Percentiles rank a stretch among this genome's conserved stretches.
Conservation (phyloP, 192 early-diverging fungal genomes). For the Entomortierella lignicola region DNA sequence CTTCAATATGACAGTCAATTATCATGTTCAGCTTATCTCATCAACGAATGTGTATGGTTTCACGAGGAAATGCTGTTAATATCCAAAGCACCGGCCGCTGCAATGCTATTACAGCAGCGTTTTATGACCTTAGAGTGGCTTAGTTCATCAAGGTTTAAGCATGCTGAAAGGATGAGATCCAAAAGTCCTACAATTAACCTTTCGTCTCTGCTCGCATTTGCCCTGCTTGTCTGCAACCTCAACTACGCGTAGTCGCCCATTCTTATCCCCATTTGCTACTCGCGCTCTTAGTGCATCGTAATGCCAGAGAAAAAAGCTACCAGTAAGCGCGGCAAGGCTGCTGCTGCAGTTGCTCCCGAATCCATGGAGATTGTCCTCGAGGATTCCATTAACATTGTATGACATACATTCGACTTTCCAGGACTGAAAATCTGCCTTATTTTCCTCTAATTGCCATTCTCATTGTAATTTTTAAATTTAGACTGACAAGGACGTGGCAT, state of each 20-base stretch:
- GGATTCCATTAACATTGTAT: conserved; percentile 50
- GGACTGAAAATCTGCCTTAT: neutral
- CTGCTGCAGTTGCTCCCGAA: conserved; percentile 9
- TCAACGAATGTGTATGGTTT: no score
- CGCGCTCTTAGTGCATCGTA: no score
- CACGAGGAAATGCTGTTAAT: no score
- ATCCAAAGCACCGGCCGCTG: no score
- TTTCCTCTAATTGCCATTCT: neutral
- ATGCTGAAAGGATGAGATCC: neutral
- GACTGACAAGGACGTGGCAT: conserved; percentile 70
- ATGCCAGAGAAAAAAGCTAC: conserved; percentile 43
- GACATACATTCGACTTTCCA: neutral
- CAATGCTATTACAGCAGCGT: no score
- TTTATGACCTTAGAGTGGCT: neutral
- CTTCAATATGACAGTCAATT: no score
- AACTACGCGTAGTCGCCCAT: neutral
- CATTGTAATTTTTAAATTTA: conserved; percentile 14
- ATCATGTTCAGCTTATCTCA: no score
- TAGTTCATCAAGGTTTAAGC: neutral
- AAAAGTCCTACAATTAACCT: neutral
- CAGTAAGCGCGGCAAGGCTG: conserved; percentile 19
- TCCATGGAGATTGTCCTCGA: conserved; percentile 38
- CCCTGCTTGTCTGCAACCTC: neutral
- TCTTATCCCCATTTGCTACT: neutral
- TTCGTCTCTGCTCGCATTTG: neutral